These are phyloP conservation scores for Abrus pulchellus DNA, from an alignment of 306 rosid species.

Conservation along the genomic window DNA sequence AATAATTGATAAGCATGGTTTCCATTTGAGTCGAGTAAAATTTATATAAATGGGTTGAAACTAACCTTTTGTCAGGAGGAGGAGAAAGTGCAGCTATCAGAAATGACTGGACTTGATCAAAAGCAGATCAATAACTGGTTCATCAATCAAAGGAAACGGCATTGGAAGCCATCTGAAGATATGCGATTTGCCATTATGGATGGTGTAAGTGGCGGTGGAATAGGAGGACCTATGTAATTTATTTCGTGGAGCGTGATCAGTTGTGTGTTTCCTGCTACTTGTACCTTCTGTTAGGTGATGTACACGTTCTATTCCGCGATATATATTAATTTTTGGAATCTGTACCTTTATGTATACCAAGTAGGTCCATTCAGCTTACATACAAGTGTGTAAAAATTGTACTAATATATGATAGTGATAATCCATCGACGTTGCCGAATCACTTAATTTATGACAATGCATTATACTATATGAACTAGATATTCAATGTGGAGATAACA, in stretches of 20 bases:
- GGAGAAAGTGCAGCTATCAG: slow-evolving; percentile 76
- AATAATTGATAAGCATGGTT: not conserved
- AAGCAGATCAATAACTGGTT: slow-evolving; percentile 95
- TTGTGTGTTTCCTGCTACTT: not conserved
- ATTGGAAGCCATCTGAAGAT: slow-evolving; percentile 91
- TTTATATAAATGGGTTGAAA: not conserved
- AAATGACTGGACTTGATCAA: slow-evolving; percentile 70
- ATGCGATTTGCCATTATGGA: slow-evolving; percentile 69
- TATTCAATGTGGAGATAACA: not conserved
- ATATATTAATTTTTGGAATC: not conserved
- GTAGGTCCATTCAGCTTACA: not conserved
- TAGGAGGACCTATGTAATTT: slow-evolving; percentile 45
- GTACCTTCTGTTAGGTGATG: not conserved
- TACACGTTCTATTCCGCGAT: not conserved
- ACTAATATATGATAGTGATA: not conserved
- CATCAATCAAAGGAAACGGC: slow-evolving; percentile 91
- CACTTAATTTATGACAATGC: not conserved
- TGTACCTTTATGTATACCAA: not conserved
- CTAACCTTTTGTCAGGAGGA: slow-evolving; percentile 61
- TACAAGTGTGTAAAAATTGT: slow-evolving; percentile 12
- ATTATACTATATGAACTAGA: not conserved
- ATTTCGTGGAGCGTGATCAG: not conserved
- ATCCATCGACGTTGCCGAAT: not conserved
- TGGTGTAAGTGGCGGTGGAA: slow-evolving; percentile 45
- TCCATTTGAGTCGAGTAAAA: not conserved